Evolutionary conservation across 768 basidiomycete species (phyloP).

Genomic region (Leccinum rimulosum): DNA sequence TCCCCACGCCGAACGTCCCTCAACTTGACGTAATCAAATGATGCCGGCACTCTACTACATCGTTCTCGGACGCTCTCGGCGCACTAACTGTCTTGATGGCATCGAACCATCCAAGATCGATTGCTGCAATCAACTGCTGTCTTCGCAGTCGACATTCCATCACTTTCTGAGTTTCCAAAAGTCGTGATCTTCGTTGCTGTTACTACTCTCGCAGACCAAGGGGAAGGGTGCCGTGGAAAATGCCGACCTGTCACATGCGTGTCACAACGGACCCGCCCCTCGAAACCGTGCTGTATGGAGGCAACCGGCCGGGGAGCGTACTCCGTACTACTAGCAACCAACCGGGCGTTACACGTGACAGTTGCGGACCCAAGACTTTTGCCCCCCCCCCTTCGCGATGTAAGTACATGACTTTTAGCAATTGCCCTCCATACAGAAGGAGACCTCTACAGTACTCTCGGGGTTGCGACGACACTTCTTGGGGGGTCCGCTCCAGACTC

Average conservation of each 20-base stretch:
- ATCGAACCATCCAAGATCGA: neutral
- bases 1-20: slow-evolving; percentile 18
- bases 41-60: neutral
- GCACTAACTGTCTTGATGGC: neutral
- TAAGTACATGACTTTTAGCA: no score
- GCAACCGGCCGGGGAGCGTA: neutral
- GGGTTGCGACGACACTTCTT: neutral
- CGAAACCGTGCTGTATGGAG: neutral
- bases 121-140: neutral
- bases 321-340: no score
- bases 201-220: neutral
- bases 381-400: no score
- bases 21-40: neutral
- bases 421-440: no score
- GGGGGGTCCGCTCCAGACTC: neutral
- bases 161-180: neutral
- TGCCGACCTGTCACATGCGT: neutral
- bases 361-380: no score
- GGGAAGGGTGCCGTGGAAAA: neutral
- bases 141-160: neutral
- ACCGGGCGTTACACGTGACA: no score
- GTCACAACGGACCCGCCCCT: neutral
- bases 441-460: neutral
- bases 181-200: neutral
- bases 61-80: neutral